phyloP scores from a whole-genome alignment of 2,329 filamentous ascomycete genomes.

The Lachnellula subtilissima region DNA sequence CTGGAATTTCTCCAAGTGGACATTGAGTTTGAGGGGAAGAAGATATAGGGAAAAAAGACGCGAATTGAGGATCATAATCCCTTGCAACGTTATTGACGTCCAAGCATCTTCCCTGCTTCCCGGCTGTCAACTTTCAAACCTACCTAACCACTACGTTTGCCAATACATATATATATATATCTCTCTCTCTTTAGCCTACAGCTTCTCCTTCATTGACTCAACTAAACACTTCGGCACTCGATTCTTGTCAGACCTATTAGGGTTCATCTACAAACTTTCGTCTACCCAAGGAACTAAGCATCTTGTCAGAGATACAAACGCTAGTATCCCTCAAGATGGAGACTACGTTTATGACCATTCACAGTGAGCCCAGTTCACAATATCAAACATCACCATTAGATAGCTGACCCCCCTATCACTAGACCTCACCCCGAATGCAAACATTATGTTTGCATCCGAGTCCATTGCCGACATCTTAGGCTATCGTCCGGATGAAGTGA shows the following conservation, averaged over 20 bases:
- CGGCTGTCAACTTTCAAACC: too few relatives aligned
- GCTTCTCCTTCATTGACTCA: not conserved
- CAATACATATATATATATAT: not conserved
- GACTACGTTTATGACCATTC: slow-evolving; percentile 87
- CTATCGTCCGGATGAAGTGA: slow-evolving; percentile 70
- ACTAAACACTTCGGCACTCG: not conserved
- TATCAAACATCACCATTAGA: slow-evolving; percentile 6
- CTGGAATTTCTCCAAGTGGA: too few relatives aligned
- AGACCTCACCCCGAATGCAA: slow-evolving; percentile 73
- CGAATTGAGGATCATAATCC: too few relatives aligned
- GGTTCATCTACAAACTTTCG: slow-evolving; percentile 1
- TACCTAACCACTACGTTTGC: too few relatives aligned
- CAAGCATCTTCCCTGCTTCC: too few relatives aligned
- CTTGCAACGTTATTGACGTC: too few relatives aligned
- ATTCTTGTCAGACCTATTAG: not conserved
- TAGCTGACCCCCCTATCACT: slow-evolving; percentile 15
- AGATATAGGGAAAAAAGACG: too few relatives aligned
- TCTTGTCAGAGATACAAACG: slow-evolving; percentile 34
- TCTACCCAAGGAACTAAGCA: slow-evolving; percentile 29
- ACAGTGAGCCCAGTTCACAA: slow-evolving; percentile 53
- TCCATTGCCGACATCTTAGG: slow-evolving; percentile 80
- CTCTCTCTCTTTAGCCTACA: not conserved
- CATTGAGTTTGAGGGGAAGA: too few relatives aligned
- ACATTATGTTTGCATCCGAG: slow-evolving; percentile 77
- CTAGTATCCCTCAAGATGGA: slow-evolving; percentile 53